phyloP scores from a whole-genome alignment of 2,329 filamentous ascomycete species.

The Arthrobotrys megalospora region DNA sequence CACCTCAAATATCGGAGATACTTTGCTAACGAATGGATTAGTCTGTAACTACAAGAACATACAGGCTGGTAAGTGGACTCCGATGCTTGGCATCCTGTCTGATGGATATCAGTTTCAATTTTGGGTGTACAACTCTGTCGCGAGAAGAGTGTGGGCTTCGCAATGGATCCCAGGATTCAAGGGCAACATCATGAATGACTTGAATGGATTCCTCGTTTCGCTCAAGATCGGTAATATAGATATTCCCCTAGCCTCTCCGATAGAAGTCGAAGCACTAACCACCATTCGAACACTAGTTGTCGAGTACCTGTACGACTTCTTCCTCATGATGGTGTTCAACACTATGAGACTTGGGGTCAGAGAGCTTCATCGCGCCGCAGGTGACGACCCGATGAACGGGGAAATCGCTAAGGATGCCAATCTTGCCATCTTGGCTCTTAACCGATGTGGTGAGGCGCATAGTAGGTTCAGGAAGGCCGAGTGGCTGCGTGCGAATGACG shows the following conservation, averaged over 20 bases:
- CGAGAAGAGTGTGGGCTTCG: not conserved
- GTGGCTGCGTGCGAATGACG: not conserved
- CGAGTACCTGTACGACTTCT: constrained; percentile 8
- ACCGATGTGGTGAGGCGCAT: not conserved
- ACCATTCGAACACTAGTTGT: not conserved
- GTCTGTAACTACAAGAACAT: constrained; percentile 4
- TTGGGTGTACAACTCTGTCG: constrained; percentile 1
- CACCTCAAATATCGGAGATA: not conserved
- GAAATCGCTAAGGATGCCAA: not conserved
- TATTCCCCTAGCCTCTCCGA: not conserved
- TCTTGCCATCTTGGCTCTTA: not conserved
- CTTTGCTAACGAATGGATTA: not conserved
- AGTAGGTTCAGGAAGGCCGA: not conserved
- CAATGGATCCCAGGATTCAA: constrained; percentile 1
- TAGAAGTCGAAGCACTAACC: not conserved
- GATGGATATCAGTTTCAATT: constrained; percentile 12
- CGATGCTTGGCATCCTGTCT: constrained; percentile 4
- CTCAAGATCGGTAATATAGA: constrained; percentile 1
- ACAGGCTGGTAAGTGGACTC: not conserved
- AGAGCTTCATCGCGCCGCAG: not conserved
- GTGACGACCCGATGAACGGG: not conserved
- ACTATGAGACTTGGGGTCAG: not conserved
- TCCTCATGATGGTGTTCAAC: not conserved
- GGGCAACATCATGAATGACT: not conserved
- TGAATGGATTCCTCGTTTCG: not conserved